Evolutionary conservation across 108 stramenopile species (phyloP).

Genomic region (Hondaea fermentalgiana): DNA sequence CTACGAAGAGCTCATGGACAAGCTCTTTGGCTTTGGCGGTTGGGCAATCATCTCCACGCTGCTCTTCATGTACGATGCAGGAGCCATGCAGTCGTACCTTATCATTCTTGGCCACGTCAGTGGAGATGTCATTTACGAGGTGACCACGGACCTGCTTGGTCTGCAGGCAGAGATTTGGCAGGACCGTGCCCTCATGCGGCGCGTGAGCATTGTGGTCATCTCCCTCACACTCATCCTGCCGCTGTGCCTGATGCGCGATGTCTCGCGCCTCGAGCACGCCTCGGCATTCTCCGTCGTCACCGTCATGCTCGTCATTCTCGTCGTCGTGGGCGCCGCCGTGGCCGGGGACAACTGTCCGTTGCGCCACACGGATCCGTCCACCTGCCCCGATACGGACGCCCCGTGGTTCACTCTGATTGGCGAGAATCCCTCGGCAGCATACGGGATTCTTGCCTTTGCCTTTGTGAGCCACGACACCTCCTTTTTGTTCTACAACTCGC

Average conservation of each 20-base stretch:
- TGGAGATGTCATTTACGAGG: not conserved
- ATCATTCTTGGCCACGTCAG: conserved; percentile 9
- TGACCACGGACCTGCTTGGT: not conserved
- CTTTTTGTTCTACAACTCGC: not conserved
- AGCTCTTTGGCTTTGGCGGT: not conserved
- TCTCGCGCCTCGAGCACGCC: not conserved
- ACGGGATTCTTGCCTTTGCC: conserved; percentile 6
- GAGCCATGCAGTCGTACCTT: not conserved
- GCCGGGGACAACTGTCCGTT: conserved; percentile 1
- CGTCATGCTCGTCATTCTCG: not conserved
- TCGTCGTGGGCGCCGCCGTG: not conserved
- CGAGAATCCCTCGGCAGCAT: not conserved
- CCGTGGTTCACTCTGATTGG: conserved; percentile 1
- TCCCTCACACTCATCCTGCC: not conserved
- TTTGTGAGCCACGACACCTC: conserved; percentile 11
- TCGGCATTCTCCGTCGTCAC: not conserved
- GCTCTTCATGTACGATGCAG: not conserved
- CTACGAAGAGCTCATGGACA: conserved; percentile 19
- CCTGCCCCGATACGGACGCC: not conserved
- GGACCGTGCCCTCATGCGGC: not conserved
- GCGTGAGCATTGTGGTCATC: not conserved
- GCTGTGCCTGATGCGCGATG: not conserved
- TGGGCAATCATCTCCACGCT: not conserved
- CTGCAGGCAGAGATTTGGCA: not conserved
- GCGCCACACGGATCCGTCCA: not conserved